Evolutionary conservation across 345 rosid genomes (phyloP), one percentile per base, ranked within the genome.

Genomic region (Microthlaspi erraticum): DNA sequence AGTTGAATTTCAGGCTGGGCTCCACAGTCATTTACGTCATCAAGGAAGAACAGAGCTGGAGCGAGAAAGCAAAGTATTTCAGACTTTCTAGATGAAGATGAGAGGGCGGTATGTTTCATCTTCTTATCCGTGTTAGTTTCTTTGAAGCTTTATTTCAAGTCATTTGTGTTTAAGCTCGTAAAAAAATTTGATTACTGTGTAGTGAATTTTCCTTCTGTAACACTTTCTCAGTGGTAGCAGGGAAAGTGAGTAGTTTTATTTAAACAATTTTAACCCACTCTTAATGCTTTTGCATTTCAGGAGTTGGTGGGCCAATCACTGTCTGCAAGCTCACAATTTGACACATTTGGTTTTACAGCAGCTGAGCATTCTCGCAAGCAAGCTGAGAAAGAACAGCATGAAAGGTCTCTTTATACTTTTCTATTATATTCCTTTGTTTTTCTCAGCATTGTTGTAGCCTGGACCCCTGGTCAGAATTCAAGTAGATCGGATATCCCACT

Each of bases 321-420:
- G 74, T 84, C 83, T 31, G 87, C 96, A 10, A 82, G 93, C 53
- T 82, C 92, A 13, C 90, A 91, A 52, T 94, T 94, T 77, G 99
- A 94, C 80, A 94, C 99, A 16, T 94, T 94, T 86, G 99, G 99
- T 74, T 94, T 84, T 84, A 89, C 98, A 38, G 88, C 98, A 74
- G 96, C 90, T 38, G 97, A 89, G 80, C 66, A 73, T 46, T 84
- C 96, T 78, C 97, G 88, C 62, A 91, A 87, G 78, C 90, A 89
- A 78, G 96, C 89, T 44, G 87, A 91, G 76, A 94, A 83, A 73
- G 99, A 91, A 77, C 93, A 91, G 54, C 83, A 85, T 36, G 80
- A 87, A 64, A 86, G 99, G 99, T 94, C 19, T 67, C 73, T 59
- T 7, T 57, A 8, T 56, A 39, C 64, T 56, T 58, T 49, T 76